Evolutionary conservation across 768 basidiomycete species (phyloP).

Genomic region (Gymnopilus junonius): DNA sequence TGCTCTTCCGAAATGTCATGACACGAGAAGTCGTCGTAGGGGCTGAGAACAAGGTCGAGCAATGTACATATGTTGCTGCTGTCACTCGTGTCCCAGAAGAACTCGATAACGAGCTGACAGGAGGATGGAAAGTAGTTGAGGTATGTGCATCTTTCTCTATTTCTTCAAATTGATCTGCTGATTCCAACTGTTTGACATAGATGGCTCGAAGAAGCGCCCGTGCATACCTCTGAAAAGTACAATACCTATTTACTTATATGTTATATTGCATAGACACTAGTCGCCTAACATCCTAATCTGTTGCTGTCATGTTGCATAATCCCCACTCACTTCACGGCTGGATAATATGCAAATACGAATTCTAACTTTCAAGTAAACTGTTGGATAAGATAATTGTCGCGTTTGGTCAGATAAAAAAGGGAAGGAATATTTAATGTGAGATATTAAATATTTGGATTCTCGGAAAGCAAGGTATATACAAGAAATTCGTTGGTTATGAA

Average conservation of each 20-base stretch:
- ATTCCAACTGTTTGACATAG: conserved; percentile 20
- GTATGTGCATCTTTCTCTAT: conserved; percentile 44
- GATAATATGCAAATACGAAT: background rate
- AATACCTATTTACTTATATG: conserved; percentile 23
- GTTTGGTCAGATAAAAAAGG: too few species aligned
- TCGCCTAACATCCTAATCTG: conserved; percentile 8
- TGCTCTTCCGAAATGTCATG: conserved; percentile 89
- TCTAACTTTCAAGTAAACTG: too few species aligned
- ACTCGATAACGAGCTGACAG: conserved; percentile 89
- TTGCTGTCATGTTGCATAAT: conserved; percentile 24
- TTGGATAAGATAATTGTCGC: too few species aligned
- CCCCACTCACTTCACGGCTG: conserved; percentile 25
- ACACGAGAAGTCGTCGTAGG: conserved; percentile 88
- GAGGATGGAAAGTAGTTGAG: conserved; percentile 98
- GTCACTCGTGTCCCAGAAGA: conserved; percentile 89
- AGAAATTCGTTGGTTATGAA: background rate
- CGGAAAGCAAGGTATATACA: too few species aligned
- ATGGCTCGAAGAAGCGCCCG: conserved; percentile 51
- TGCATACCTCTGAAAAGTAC: conserved; percentile 47
- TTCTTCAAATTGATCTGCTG: background rate
- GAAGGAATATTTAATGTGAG: too few species aligned
- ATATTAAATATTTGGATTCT: too few species aligned
- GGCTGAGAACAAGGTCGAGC: conserved; percentile 89
- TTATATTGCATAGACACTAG: conserved; percentile 8
- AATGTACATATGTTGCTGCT: conserved; percentile 91